Evolutionary conservation across 305 asterid genomes (phyloP).

Genomic region (Rubia tinctorum): DNA sequence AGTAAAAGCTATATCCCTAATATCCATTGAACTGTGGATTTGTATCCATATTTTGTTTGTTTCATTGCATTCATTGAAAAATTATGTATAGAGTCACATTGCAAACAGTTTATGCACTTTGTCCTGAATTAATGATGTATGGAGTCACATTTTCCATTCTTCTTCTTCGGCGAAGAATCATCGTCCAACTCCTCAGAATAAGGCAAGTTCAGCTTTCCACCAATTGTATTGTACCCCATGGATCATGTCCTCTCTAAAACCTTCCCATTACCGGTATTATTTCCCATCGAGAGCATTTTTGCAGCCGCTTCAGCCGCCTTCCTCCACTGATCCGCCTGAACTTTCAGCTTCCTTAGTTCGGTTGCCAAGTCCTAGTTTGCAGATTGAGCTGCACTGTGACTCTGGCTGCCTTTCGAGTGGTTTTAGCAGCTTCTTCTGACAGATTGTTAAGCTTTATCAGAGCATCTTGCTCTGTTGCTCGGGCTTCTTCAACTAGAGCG

Average conservation of each 20-base stretch:
- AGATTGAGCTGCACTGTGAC: conserved; percentile 63
- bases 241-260: conserved; percentile 51
- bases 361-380: conserved; percentile 68
- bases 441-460: conserved; percentile 53
- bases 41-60: no score
- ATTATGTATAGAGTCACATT: no score
- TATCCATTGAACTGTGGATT: no score
- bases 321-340: conserved; percentile 94
- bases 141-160: conserved; percentile 38
- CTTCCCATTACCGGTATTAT: conserved; percentile 37
- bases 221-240: conserved; percentile 54
- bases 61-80: no score
- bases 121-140: no score
- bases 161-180: conserved; percentile 74
- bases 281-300: conserved; percentile 64
- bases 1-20: no score
- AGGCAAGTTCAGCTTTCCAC: conserved; percentile 62
- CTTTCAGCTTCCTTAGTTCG: conserved; percentile 73
- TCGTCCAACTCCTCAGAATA: conserved; percentile 60
- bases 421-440: conserved; percentile 74
- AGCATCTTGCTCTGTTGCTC: conserved; percentile 62
- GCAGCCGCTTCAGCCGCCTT: conserved; percentile 96
- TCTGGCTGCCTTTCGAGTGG: conserved; percentile 47
- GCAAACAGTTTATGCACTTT: no score
- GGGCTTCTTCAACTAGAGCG: conserved; percentile 46